These are phyloP conservation scores for Pichia phayaonensis DNA, from an alignment of 805 yeast genomes.

Conservation along the genomic window DNA sequence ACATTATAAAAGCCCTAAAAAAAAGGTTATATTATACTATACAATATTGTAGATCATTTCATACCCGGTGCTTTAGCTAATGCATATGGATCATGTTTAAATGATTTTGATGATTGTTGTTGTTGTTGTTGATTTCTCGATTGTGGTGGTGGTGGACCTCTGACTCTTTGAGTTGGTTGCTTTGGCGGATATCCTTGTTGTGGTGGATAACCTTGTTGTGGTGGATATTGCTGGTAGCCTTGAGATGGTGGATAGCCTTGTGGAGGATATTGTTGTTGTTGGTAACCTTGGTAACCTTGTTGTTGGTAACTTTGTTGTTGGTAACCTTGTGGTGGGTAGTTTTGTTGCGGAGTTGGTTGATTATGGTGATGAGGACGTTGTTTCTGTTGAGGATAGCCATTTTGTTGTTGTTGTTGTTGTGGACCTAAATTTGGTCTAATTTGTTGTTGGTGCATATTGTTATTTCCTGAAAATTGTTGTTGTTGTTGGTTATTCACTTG, in stretches of 20 bases:
- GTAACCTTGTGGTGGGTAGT: neutral
- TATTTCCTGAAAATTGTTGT: conserved; percentile 5
- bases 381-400: neutral
- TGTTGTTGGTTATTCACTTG: neutral
- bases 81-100: conserved; percentile 22
- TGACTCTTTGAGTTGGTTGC: neutral
- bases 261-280: conserved; percentile 7
- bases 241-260: conserved; percentile 12
- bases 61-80: conserved; percentile 10
- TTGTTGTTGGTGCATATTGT: neutral
- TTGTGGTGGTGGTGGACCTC: neutral
- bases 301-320: neutral
- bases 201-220: conserved; percentile 7
- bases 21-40: neutral
- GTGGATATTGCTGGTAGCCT: conserved; percentile 11
- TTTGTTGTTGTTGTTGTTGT: conserved; percentile 11
- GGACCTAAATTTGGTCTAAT: neutral
- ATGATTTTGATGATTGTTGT: conserved; percentile 12
- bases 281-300: conserved; percentile 5
- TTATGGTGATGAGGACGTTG: conserved; percentile 3
- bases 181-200: neutral
- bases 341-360: conserved; percentile 8
- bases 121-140: conserved; percentile 13
- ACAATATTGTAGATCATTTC: neutral
- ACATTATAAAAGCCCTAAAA: neutral